These are phyloP conservation scores for Lachnellula arida DNA, from an alignment of 2,329 filamentous ascomycete genomes.

Conservation along the genomic window DNA sequence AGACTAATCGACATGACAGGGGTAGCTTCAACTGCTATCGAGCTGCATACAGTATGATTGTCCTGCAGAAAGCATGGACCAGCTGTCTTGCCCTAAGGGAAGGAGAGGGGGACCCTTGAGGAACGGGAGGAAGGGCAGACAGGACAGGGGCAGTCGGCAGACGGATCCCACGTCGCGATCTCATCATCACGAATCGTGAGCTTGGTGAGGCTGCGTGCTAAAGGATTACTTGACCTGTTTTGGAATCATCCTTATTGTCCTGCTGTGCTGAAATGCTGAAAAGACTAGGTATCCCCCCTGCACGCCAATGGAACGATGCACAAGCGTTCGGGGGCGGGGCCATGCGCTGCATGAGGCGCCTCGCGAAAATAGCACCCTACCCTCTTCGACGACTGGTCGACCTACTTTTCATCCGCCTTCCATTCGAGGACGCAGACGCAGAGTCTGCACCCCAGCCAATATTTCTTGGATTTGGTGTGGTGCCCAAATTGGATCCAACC, in stretches of 20 bases:
- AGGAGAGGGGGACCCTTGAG: not conserved
- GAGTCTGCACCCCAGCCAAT: conserved; percentile 12
- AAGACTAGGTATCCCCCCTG: not conserved
- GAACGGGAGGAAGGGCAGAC: conserved; percentile 1
- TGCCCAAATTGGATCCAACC: conserved; percentile 10
- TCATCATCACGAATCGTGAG: not conserved
- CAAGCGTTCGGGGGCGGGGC: conserved; percentile 21
- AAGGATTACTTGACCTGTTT: conserved; percentile 12
- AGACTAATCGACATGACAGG: conserved; percentile 12
- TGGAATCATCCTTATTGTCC: conserved; percentile 6
- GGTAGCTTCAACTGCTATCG: conserved; percentile 17
- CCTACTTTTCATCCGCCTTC: conserved; percentile 16
- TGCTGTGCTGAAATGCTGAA: not conserved
- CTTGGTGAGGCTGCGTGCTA: conserved; percentile 8
- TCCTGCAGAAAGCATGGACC: conserved; percentile 22
- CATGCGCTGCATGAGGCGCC: conserved; percentile 30
- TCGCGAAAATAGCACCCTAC: conserved; percentile 33
- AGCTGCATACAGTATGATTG: conserved; percentile 9
- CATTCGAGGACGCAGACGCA: conserved; percentile 7
- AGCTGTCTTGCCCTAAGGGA: not conserved
- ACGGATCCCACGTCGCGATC: conserved; percentile 2
- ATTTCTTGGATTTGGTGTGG: conserved; percentile 14
- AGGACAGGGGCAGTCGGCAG: not conserved
- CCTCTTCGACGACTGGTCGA: conserved; percentile 5
- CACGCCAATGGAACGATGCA: conserved; percentile 15